Evolutionary conservation across 129 eudicot species (phyloP), one percentile per base, ranked within the genome.

Genomic region (Flaveria linearis): DNA sequence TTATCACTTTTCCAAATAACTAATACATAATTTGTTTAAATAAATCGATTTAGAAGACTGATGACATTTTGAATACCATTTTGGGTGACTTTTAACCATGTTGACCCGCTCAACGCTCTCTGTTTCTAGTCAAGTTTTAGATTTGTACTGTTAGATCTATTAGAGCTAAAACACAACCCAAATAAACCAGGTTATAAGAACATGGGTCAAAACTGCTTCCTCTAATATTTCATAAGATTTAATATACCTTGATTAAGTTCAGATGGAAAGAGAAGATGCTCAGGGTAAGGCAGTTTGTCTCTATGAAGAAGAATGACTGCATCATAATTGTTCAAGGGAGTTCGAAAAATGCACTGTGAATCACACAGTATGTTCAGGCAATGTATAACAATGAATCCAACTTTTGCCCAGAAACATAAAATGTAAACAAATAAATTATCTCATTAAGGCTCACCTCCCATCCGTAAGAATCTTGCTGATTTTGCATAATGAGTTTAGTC

Each of bases 341-440:
- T n/a, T n/a, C n/a, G 93, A 45, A 94, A 89, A 79, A 94, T 82
- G 77, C 98, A 85, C 98, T 94, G 90, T 76, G 73, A 74, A 80
- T 22, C n/a, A 75, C 9, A 78, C 3, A 75, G 5, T 66, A 58
- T 7, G 20, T 18, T 22, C 2, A 57, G 30, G 33, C 11, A 28
- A 78, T 69, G 61, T 25, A 67, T 71, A 61, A 28, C 23, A 25
- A 66, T 45, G 16, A 64, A 52, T 47, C 17, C 23, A 71, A 1
- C 9, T 14, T 26, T 23, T 14, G 60, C 22, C 17, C 25, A 67
- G 66, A 28, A 61, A 17, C 0, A 7, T 0, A 78, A 14, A 28
- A 33, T 9, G 8, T 18, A 46, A 72, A 61, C 63, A 33, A 22
- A 67, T 66, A 39, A 45, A 17, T 15, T 13, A 39, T 28, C 33